These are phyloP conservation scores for Scheffersomyces coipomensis DNA, from an alignment of 805 yeast genomes.

Conservation along the genomic window DNA sequence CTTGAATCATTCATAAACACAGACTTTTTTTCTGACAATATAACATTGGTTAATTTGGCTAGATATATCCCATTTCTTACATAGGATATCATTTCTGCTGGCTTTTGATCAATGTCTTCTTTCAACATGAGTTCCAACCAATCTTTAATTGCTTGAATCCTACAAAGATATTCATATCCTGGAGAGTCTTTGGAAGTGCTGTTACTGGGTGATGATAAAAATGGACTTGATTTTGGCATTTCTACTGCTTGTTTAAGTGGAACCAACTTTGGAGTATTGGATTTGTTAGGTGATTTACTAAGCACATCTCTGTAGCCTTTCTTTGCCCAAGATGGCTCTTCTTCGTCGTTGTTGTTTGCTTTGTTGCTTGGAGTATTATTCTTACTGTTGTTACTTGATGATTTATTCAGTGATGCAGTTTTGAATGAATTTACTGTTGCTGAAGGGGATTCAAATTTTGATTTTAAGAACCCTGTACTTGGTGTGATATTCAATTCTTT, in stretches of 20 bases:
- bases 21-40: conserved; percentile 63
- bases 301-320: conserved; percentile 15
- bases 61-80: conserved; percentile 82
- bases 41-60: conserved; percentile 72
- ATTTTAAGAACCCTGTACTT: conserved; percentile 23
- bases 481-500: conserved; percentile 31
- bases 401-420: conserved; percentile 21
- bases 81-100: conserved; percentile 59
- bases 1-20: conserved; percentile 53
- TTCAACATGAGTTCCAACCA: conserved; percentile 71
- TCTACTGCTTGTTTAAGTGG: conserved; percentile 11
- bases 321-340: conserved; percentile 20
- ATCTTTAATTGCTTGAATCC: conserved; percentile 74
- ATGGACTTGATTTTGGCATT: conserved; percentile 14
- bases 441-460: conserved; percentile 39
- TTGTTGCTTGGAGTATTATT: conserved; percentile 7
- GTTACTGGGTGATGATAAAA: conserved; percentile 27
- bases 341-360: conserved; percentile 5
- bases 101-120: conserved; percentile 54
- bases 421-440: conserved; percentile 43
- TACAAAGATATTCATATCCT: conserved; percentile 74
- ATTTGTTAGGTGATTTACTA: conserved; percentile 11
- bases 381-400: conserved; percentile 16
- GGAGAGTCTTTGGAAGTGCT: conserved; percentile 29
- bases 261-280: conserved; percentile 5